These are phyloP conservation scores for Russula brevipes DNA, from an alignment of 768 basidiomycete species.

Conservation along the genomic window DNA sequence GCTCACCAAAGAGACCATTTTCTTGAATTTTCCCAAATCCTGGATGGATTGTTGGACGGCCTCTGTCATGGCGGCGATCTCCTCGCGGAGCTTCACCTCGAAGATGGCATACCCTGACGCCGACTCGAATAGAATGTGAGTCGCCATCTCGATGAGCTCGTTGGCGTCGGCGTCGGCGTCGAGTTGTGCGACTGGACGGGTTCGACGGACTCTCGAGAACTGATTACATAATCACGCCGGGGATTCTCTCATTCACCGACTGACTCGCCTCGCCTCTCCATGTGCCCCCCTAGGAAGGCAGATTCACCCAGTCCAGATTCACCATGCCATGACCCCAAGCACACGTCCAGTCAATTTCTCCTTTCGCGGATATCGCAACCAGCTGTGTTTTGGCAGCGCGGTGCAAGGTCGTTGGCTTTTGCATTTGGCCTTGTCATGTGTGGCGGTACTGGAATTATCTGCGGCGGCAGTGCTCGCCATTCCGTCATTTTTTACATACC, in stretches of 20 bases:
- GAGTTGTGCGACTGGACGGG: too few species aligned
- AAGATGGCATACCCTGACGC: conserved; percentile 94
- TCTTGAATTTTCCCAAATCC: conserved; percentile 83
- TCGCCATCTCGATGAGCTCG: conserved; percentile 46
- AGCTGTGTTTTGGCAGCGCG: background rate
- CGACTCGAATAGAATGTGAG: conserved; percentile 89
- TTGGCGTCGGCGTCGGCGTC: background rate
- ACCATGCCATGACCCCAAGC: background rate
- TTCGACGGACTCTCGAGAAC: background rate
- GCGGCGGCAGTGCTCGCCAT: background rate
- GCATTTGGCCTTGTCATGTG: background rate
- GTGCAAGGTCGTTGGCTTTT: background rate
- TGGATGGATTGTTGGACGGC: conserved; percentile 81
- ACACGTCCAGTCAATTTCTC: background rate
- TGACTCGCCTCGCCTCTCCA: too few species aligned
- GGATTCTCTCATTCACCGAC: too few species aligned
- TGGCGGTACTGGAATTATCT: background rate
- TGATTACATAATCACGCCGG: conserved; percentile 1
- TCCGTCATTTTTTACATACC: background rate
- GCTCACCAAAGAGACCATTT: conserved; percentile 86
- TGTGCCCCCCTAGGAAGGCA: too few species aligned
- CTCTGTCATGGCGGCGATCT: conserved; percentile 74
- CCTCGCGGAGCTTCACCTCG: conserved; percentile 79
- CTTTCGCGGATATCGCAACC: background rate
- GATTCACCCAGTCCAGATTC: background rate